Evolutionary conservation across 345 rosid species (phyloP).

Genomic region (Citrus reticulata): DNA sequence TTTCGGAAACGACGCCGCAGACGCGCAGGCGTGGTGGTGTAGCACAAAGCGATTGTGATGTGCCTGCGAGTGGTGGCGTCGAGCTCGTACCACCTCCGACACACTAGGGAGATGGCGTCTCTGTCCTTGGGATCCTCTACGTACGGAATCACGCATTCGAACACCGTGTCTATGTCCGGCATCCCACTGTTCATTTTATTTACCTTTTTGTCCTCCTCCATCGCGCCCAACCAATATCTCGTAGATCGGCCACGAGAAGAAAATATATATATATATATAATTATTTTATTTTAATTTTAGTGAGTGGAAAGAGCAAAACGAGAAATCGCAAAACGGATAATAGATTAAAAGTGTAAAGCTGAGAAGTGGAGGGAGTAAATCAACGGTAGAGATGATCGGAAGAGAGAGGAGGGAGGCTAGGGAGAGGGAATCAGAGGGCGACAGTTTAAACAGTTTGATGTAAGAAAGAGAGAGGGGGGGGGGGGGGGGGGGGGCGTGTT

Average conservation of each 20-base stretch:
- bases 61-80: slow-evolving; percentile 82
- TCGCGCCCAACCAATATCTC: background rate
- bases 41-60: slow-evolving; percentile 77
- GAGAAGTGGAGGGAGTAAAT: background rate
- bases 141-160: slow-evolving; percentile 61
- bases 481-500: background rate
- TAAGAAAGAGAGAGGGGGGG: background rate
- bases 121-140: slow-evolving; percentile 70
- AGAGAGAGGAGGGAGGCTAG: too few species aligned
- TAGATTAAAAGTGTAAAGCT: background rate
- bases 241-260: background rate
- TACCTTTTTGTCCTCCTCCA: slow-evolving; percentile 40
- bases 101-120: slow-evolving; percentile 73
- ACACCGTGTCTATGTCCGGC: slow-evolving; percentile 60
- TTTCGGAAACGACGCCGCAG: slow-evolving; percentile 52
- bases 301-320: too few species aligned
- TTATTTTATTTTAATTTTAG: too few species aligned
- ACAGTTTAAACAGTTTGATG: slow-evolving; percentile 27
- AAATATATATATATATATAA: too few species aligned
- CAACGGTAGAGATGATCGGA: slow-evolving; percentile 28
- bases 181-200: slow-evolving; percentile 23
- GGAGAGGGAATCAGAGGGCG: slow-evolving; percentile 21
- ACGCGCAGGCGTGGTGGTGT: slow-evolving; percentile 69
- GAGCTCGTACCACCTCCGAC: slow-evolving; percentile 65
- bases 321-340: too few species aligned